Percentiles rank a stretch among this genome's conserved stretches.
phyloP scores from a whole-genome alignment of 768 basidiomycete species.

The Rhodosporidiobolus odoratus region DNA sequence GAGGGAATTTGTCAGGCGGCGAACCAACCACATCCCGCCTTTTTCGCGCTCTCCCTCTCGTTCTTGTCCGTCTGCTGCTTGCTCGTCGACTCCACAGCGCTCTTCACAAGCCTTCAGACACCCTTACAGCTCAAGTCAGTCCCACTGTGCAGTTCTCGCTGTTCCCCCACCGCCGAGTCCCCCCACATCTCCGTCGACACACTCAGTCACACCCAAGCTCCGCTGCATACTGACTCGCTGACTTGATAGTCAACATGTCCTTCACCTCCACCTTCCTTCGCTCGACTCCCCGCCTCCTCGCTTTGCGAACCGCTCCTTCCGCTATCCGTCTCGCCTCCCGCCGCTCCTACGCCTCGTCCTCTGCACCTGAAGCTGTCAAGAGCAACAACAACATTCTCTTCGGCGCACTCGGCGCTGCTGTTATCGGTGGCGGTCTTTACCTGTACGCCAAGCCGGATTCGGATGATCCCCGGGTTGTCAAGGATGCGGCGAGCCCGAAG shows the following conservation, averaged over 20 bases:
- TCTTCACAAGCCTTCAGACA: too few relatives aligned
- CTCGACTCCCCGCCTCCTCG: constrained; percentile 22
- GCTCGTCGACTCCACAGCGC: too few relatives aligned
- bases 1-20: too few relatives aligned
- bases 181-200: too few relatives aligned
- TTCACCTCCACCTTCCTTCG: constrained; percentile 28
- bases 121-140: too few relatives aligned
- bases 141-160: too few relatives aligned
- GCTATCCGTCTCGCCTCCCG: constrained; percentile 4
- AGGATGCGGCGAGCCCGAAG: constrained; percentile 63
- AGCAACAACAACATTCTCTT: constrained; percentile 16
- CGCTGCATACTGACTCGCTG: too few relatives aligned
- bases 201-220: too few relatives aligned
- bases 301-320: constrained; percentile 6
- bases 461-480: constrained; percentile 56
- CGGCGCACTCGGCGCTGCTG: constrained; percentile 55
- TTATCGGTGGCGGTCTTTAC: constrained; percentile 63
- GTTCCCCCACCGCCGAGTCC: too few relatives aligned
- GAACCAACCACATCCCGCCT: too few relatives aligned
- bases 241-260: constrained; percentile 9
- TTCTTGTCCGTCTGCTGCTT: too few relatives aligned
- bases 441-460: constrained; percentile 53
- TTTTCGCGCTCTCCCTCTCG: too few relatives aligned
- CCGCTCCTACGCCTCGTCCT: constrained; percentile 18
- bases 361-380: background rate